Base-by-base conservation (phyloP, 768 basidiomycete species). In the Arthromyces matolae region DNA sequence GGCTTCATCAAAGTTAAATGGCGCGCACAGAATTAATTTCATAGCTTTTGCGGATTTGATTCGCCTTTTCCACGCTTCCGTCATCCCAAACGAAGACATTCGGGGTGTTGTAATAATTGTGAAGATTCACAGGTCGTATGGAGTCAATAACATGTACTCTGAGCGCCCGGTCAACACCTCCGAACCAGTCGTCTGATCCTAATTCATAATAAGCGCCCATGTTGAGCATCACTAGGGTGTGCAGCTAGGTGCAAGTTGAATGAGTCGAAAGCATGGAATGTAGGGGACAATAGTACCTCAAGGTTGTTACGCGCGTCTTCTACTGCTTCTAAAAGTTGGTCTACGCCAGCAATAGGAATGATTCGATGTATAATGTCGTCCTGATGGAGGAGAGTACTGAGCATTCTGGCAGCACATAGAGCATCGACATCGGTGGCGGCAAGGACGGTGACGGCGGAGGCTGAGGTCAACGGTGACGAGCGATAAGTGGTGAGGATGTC, bases 101-200 rank as follows among this genome's bases (percentile, higher is more conserved):
- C 20, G 83, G 83, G 34, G 72, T 76, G 40, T 78, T 81, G 64
- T 95, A 98, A 18, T 97, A 69, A 70, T 85, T 96, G 34, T 83
- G 75, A 59, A 98, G 72, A 66, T 93, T 93, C 60, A 89, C 82
- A 14, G 96, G 96, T 42, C 96, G 80, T 16, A 84, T 81, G 3
- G 95, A 92, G 67, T 99, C 96, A 68, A 99, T 89, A 58, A 98
- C 84, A 70, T 99, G 96, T 33, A 97, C 78, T 2, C 77, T 82
- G 45, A 91, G 72, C 19, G 73, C 70, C 4, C 71, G 56, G 39
- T 71, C 64, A 58, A 89, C 86, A 31, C 81, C 80, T 41, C 89
- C 90, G 60, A 93, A 87, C 85, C 86, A 86, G 35, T 77, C 76
- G 2, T 73, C 60, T 4, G 84, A 78, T 8, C 89, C 78, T 4